Conservation (phyloP, 148 eudicot genomes). For the Mesembryanthemum crystallinum region DNA sequence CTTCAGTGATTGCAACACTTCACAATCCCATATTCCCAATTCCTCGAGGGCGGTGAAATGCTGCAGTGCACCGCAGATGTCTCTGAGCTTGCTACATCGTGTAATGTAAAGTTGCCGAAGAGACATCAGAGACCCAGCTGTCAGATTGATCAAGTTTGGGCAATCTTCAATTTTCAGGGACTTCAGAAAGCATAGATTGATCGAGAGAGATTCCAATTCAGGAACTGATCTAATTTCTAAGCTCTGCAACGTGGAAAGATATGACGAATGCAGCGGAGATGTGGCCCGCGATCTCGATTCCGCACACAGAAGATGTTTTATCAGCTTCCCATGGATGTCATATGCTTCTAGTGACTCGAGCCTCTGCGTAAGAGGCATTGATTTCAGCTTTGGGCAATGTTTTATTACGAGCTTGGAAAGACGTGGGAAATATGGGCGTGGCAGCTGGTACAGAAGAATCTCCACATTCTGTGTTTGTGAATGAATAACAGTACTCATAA, state of each 20-base stretch:
- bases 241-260: not conserved
- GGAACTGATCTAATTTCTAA: not conserved
- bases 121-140: not conserved
- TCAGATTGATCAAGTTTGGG: not conserved
- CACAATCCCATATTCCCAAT: too few species aligned
- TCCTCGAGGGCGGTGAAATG: too few species aligned
- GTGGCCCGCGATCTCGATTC: not conserved
- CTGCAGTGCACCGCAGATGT: not conserved
- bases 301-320: not conserved
- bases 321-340: not conserved
- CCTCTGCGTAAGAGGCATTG: not conserved
- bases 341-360: not conserved
- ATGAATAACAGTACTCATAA: not conserved
- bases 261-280: not conserved
- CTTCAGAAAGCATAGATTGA: not conserved
- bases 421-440: not conserved
- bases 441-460: not conserved
- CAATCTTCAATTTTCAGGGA: not conserved
- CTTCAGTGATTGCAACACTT: too few species aligned
- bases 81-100: not conserved
- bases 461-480: not conserved
- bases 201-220: not conserved
- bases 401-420: not conserved
- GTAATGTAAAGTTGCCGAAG: not conserved
- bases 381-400: conserved; percentile 4